Percentiles rank a stretch among this genome's conserved stretches.
Conservation (phyloP, 2,329 filamentous ascomycete genomes). For the Periconia macrospinosa region DNA sequence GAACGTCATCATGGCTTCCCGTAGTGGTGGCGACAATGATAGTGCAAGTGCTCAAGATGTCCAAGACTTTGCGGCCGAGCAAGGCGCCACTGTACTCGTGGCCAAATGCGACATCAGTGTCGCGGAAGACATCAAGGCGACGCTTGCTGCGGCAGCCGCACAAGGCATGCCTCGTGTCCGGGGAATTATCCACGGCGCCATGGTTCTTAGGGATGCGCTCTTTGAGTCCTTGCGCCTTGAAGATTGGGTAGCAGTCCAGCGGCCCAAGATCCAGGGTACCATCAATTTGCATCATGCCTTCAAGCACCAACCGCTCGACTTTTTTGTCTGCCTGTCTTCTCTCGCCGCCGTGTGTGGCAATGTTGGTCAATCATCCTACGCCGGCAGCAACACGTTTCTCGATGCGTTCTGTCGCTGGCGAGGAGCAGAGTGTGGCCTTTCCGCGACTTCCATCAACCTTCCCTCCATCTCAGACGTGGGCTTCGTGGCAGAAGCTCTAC, state of each 20-base stretch:
- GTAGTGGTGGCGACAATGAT: neutral
- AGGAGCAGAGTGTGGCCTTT: conserved; percentile 13
- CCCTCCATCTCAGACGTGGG: conserved; percentile 31
- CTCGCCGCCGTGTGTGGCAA: conserved; percentile 27
- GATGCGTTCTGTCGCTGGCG: conserved; percentile 27
- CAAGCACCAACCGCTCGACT: conserved; percentile 30
- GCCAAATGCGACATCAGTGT: too few relatives aligned
- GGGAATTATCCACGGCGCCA: conserved; percentile 30
- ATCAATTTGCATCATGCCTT: conserved; percentile 20
- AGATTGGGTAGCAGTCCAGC: conserved; percentile 18
- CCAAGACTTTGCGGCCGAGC: too few relatives aligned
- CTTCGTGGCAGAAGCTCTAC: conserved; percentile 20
- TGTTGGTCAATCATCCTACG: conserved; percentile 49
- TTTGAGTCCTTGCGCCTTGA: conserved; percentile 23
- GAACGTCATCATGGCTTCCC: conserved; percentile 16
- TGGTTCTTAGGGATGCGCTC: conserved; percentile 28
- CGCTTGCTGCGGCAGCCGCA: too few relatives aligned
- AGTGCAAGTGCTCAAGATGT: too few relatives aligned
- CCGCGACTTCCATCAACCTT: conserved; percentile 24
- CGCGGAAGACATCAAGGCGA: too few relatives aligned
- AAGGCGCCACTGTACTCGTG: too few relatives aligned
- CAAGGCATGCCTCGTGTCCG: conserved; percentile 23
- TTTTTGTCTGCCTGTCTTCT: conserved; percentile 44
- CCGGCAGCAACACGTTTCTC: conserved; percentile 47
- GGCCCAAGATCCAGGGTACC: conserved; percentile 22